Percentiles rank a stretch among this genome's conserved stretches.
Conservation (phyloP, 2,329 filamentous ascomycete species). For the Penicillium sp. region DNA sequence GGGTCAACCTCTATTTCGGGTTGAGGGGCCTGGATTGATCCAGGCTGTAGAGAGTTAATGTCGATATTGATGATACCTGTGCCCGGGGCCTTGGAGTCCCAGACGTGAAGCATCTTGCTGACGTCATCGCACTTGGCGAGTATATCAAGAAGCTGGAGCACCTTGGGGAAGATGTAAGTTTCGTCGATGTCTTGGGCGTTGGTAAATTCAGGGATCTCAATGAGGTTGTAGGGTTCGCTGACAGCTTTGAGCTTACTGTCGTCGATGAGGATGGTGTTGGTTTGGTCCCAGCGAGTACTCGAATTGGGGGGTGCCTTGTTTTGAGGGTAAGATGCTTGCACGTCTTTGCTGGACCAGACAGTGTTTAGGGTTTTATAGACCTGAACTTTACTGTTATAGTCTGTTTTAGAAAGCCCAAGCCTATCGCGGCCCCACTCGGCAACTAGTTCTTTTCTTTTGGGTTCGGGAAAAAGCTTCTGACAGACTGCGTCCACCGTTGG, state of each 20-base stretch:
- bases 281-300: constrained; percentile 70
- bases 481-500: constrained; percentile 69
- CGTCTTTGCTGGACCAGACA: constrained; percentile 66
- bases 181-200: constrained; percentile 47
- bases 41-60: constrained; percentile 7
- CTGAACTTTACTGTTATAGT: constrained; percentile 75
- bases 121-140: constrained; percentile 56
- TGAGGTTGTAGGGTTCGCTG: constrained; percentile 81
- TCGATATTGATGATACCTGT: constrained; percentile 30
- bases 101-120: constrained; percentile 46
- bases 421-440: constrained; percentile 79
- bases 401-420: constrained; percentile 66
- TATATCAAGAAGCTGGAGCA: constrained; percentile 59
- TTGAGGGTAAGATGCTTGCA: constrained; percentile 50
- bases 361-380: constrained; percentile 84
- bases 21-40: too few species aligned
- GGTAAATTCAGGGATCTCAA: constrained; percentile 79
- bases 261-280: constrained; percentile 88
- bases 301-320: constrained; percentile 3
- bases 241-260: constrained; percentile 81
- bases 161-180: constrained; percentile 53
- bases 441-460: constrained; percentile 62
- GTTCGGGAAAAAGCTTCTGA: constrained; percentile 61
- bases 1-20: constrained; percentile 9
- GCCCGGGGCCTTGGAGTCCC: constrained; percentile 29